A percentile compares a stretch with the other conserved stretches of the same genome.
These are phyloP conservation scores for Aspergillus chevalieri DNA, from an alignment of 2,329 filamentous ascomycete genomes.

Conservation along the genomic window DNA sequence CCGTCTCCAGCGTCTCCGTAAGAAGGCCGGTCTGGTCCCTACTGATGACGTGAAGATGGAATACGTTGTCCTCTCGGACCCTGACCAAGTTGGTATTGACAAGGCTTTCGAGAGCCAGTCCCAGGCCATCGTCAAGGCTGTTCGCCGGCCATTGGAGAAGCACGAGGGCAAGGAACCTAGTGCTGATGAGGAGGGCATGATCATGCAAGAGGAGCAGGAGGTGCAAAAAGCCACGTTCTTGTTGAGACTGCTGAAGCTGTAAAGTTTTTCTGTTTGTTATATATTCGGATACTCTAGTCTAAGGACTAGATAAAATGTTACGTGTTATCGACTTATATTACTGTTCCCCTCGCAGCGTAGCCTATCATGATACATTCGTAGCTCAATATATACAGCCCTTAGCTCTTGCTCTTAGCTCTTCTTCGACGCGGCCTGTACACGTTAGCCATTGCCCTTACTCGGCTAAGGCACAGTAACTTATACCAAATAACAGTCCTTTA, in stretches of 20 bases:
- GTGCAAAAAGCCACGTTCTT: constrained; percentile 76
- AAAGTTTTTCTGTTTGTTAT: constrained; percentile 20
- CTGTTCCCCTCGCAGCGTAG: background rate
- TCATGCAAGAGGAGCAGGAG: constrained; percentile 78
- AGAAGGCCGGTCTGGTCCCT: constrained; percentile 83
- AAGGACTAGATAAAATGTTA: too few species aligned
- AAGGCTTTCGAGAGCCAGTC: constrained; percentile 64
- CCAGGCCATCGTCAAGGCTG: constrained; percentile 64
- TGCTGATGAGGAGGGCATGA: constrained; percentile 53
- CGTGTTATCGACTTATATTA: too few species aligned
- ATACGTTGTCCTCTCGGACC: constrained; percentile 74
- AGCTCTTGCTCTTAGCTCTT: constrained; percentile 22
- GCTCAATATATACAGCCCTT: background rate
- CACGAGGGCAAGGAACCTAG: constrained; percentile 55
- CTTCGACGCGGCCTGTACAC: constrained; percentile 47
- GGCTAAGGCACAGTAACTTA: constrained; percentile 16
- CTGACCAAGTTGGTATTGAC: constrained; percentile 66
- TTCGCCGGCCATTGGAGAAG: constrained; percentile 71
- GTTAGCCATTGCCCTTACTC: constrained; percentile 6
- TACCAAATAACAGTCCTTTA: constrained; percentile 87
- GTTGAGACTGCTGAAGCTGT: constrained; percentile 69
- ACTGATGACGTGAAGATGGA: constrained; percentile 97
- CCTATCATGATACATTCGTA: background rate
- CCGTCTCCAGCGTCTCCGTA: constrained; percentile 83
- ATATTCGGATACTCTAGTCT: constrained; percentile 1